phyloP scores from a whole-genome alignment of 257 asterid genomes.

The Nicotiana obtusifolia region DNA sequence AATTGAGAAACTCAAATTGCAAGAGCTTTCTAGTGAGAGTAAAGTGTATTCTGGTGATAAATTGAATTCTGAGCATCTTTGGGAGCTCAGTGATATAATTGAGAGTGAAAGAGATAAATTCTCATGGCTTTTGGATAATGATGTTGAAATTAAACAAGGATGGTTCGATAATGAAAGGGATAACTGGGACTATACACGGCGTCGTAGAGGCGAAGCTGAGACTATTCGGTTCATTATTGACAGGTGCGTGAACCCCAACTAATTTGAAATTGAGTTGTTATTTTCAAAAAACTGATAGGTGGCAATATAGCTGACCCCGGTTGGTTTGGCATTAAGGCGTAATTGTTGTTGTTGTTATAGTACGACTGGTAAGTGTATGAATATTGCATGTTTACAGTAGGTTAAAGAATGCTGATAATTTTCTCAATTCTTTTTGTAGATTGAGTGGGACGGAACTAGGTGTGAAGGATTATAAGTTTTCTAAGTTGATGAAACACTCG shows the following conservation, averaged over 20 bases:
- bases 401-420: background rate
- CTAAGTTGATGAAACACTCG: conserved; percentile 68
- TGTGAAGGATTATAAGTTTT: conserved; percentile 75
- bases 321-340: background rate
- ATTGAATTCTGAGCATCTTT: conserved; percentile 51
- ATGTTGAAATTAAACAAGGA: conserved; percentile 51
- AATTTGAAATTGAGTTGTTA: background rate
- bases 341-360: background rate
- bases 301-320: background rate
- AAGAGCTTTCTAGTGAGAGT: conserved; percentile 48
- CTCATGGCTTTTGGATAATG: conserved; percentile 78
- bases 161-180: conserved; percentile 35
- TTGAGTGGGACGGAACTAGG: conserved; percentile 51
- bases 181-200: conserved; percentile 49
- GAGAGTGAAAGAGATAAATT: conserved; percentile 71
- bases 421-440: conserved; percentile 25
- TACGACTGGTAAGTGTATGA: background rate
- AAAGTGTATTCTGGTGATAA: conserved; percentile 44
- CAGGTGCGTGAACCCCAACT: conserved; percentile 29
- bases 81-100: conserved; percentile 67
- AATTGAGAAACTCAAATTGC: conserved; percentile 52
- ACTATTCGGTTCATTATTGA: conserved; percentile 49
- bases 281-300: background rate
- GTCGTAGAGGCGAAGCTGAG: conserved; percentile 49
- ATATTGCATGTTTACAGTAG: background rate